phyloP scores from a whole-genome alignment of 768 basidiomycete genomes.

The Artomyces pyxidatus region DNA sequence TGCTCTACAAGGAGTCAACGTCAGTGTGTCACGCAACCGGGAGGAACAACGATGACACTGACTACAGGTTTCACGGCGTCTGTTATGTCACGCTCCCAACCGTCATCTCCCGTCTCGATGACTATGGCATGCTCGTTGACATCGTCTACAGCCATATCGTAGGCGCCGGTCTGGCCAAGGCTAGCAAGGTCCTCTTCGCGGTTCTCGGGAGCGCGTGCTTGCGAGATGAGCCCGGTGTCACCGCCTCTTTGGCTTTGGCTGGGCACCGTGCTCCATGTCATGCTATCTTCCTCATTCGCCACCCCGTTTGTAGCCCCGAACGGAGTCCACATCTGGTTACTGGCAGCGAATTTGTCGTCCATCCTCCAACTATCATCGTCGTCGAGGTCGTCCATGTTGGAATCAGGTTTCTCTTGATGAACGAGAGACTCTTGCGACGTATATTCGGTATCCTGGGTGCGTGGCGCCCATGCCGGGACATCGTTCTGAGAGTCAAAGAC shows the following conservation, averaged over 20 bases:
- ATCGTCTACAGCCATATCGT: conserved; percentile 12
- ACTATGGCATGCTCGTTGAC: conserved; percentile 10
- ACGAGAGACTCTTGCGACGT: conserved; percentile 23
- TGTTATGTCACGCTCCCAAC: conserved; percentile 33
- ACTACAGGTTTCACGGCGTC: conserved; percentile 31
- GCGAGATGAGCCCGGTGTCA: conserved; percentile 4
- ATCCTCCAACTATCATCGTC: conserved; percentile 73
- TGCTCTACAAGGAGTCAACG: no score
- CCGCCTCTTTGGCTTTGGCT: conserved; percentile 43
- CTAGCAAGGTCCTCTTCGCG: not conserved
- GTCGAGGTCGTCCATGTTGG: conserved; percentile 33
- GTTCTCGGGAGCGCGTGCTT: not conserved
- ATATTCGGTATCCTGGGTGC: conserved; percentile 53
- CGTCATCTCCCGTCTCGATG: conserved; percentile 31
- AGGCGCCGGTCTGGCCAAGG: not conserved
- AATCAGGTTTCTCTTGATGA: not conserved
- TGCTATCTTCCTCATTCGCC: conserved; percentile 50
- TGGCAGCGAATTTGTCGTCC: conserved; percentile 51
- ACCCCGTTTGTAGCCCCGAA: conserved; percentile 35
- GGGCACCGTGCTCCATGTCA: conserved; percentile 68
- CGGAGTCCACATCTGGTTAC: conserved; percentile 50
- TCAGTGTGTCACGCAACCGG: no score
- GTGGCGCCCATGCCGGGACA: conserved; percentile 45
- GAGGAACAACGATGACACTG: conserved; percentile 33
- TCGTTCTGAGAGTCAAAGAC: conserved; percentile 42